Conservation (phyloP, 305 asterid genomes). For the Andrographis paniculata region DNA sequence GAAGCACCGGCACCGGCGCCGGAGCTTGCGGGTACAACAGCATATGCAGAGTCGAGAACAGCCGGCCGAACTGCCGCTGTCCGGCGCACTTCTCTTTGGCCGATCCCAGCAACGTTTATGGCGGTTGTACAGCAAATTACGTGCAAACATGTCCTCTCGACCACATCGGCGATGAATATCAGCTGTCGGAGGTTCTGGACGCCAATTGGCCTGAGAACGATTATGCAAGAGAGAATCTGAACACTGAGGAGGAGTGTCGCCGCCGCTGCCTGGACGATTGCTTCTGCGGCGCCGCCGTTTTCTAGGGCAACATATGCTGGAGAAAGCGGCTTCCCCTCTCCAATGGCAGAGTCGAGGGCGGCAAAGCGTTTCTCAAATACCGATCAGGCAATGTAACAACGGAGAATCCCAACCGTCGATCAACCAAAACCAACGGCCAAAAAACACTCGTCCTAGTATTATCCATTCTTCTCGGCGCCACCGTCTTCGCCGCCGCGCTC, state of each 20-base stretch:
- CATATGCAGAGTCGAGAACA: slow-evolving; percentile 25
- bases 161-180: slow-evolving; percentile 16
- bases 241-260: slow-evolving; percentile 14
- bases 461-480: slow-evolving; percentile 42
- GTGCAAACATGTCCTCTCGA: slow-evolving; percentile 21
- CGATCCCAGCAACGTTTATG: slow-evolving; percentile 30
- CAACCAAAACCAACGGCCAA: slow-evolving; percentile 14
- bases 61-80: slow-evolving; percentile 37
- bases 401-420: no score
- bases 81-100: slow-evolving; percentile 30
- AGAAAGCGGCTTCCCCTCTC: slow-evolving; percentile 51
- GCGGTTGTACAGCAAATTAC: slow-evolving; percentile 33
- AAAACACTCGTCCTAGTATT: slow-evolving; percentile 18
- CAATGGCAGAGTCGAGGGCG: slow-evolving; percentile 29
- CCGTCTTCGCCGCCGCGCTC: slow-evolving; percentile 28
- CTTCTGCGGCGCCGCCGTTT: slow-evolving; percentile 37
- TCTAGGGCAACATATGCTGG: slow-evolving; percentile 28
- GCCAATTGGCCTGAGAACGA: slow-evolving; percentile 27
- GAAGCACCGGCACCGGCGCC: slow-evolving; percentile 29
- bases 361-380: slow-evolving; percentile 33
- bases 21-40: slow-evolving; percentile 58
- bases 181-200: slow-evolving; percentile 10
- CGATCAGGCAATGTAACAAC: no score
- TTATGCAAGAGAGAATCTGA: slow-evolving; percentile 13
- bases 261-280: slow-evolving; percentile 33